Percentiles rank a stretch among this genome's conserved stretches.
phyloP scores from a whole-genome alignment of 202 grass and related monocot genomes.

The Hordeum pubiflorum region DNA sequence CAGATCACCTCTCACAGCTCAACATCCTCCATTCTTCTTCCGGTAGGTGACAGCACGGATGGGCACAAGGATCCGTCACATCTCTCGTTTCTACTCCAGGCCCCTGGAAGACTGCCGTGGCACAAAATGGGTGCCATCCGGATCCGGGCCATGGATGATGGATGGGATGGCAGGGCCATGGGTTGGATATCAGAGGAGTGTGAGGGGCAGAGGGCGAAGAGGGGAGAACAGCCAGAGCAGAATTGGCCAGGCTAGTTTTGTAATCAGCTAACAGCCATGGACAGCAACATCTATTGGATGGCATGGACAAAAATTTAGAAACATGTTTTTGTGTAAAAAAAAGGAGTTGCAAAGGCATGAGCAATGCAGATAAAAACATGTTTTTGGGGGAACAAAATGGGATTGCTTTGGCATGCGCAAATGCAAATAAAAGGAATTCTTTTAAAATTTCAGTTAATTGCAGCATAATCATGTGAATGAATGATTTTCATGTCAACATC shows the following conservation, averaged over 20 bases:
- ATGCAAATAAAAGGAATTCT: background rate
- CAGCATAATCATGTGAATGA: background rate
- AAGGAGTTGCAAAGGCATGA: no score
- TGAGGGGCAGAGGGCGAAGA: background rate
- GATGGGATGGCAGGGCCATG: no score
- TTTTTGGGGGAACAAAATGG: no score
- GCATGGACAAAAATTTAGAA: background rate
- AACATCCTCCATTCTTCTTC: background rate
- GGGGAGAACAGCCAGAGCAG: background rate
- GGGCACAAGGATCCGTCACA: background rate
- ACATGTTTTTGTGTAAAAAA: background rate
- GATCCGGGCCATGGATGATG: no score
- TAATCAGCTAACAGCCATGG: conserved; percentile 2
- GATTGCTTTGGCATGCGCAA: background rate
- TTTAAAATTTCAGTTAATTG: background rate
- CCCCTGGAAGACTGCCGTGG: background rate
- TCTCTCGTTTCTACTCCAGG: fast-evolving
- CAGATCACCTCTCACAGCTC: background rate
- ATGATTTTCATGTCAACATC: background rate
- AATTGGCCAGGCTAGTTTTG: background rate
- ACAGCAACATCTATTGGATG: background rate
- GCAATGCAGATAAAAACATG: no score
- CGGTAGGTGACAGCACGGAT: background rate
- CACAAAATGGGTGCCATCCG: background rate
- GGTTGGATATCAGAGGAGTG: background rate